Evolutionary conservation across 495 filamentous ascomycete species (phyloP).

Genomic region (Penicillium flavigenum): DNA sequence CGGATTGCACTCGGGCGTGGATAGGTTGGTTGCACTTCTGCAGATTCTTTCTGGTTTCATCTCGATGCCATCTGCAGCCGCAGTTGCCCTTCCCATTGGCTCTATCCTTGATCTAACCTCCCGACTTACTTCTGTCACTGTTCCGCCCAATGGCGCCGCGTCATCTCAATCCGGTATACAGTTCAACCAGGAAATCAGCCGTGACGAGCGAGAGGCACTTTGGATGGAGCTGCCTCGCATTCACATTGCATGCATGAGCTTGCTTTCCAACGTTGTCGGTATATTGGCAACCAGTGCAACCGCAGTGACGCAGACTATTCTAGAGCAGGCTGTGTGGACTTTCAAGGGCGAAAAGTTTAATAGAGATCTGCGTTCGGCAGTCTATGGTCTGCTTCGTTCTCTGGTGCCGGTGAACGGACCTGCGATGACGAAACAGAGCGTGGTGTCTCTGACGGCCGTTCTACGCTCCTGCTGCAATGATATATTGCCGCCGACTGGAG

Average conservation of each 20-base stretch:
- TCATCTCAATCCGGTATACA: constrained; percentile 39
- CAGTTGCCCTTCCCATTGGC: constrained; percentile 63
- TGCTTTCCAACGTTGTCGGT: constrained; percentile 53
- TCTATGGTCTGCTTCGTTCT: constrained; percentile 56
- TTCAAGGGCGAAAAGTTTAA: constrained; percentile 60
- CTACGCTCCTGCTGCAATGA: constrained; percentile 65
- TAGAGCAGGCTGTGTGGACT: constrained; percentile 69
- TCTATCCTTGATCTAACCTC: constrained; percentile 62
- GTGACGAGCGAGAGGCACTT: constrained; percentile 75
- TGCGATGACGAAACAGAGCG: constrained; percentile 59
- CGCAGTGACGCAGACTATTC: constrained; percentile 54
- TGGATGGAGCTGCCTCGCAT: constrained; percentile 70
- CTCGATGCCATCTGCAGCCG: constrained; percentile 54
- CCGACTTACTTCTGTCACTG: constrained; percentile 65
- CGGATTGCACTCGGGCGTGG: constrained; percentile 67
- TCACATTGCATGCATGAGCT: constrained; percentile 62
- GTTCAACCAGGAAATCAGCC: constrained; percentile 65
- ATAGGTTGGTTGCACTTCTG: constrained; percentile 64
- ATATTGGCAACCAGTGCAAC: constrained; percentile 54
- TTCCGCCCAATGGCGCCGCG: constrained; percentile 46
- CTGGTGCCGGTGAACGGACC: constrained; percentile 62
- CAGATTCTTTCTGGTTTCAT: constrained; percentile 56
- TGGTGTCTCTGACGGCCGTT: constrained; percentile 56
- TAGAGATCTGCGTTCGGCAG: constrained; percentile 55
- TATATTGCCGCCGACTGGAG: constrained; percentile 49